These are phyloP conservation scores for Psophocarpus tetragonolobus DNA, from an alignment of 306 rosid species.

Conservation along the genomic window DNA sequence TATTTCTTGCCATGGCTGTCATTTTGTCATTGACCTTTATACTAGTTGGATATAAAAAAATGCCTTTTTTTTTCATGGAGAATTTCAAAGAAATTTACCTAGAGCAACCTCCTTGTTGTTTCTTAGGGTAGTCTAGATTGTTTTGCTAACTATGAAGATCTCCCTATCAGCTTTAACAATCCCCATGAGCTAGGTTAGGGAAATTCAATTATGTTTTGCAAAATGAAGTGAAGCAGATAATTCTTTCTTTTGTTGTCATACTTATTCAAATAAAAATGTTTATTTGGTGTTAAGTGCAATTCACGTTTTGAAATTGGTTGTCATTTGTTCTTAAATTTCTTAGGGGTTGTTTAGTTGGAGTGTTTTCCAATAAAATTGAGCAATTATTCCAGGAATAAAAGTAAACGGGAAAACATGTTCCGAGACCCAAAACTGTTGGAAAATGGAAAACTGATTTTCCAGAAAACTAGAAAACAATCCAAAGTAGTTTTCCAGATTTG, in stretches of 20 bases:
- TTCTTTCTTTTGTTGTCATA: not conserved
- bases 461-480: too few relatives aligned
- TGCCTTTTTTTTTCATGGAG: not conserved
- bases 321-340: not conserved
- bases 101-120: not conserved
- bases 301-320: not conserved
- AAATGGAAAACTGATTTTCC: too few relatives aligned
- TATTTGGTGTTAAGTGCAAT: not conserved
- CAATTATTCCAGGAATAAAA: too few relatives aligned
- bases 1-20: not conserved
- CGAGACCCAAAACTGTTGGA: too few relatives aligned
- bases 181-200: not conserved
- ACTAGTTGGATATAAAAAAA: not conserved
- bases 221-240: not conserved
- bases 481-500: too few relatives aligned
- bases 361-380: too few relatives aligned
- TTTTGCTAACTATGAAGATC: not conserved
- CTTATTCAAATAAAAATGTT: not conserved
- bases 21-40: not conserved
- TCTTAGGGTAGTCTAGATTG: not conserved
- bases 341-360: too few relatives aligned
- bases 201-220: not conserved
- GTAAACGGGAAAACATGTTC: too few relatives aligned
- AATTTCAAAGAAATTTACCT: not conserved
- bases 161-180: not conserved